Conservation (phyloP, 1,139 yeast genomes). For the Candida glucosophila region DNA sequence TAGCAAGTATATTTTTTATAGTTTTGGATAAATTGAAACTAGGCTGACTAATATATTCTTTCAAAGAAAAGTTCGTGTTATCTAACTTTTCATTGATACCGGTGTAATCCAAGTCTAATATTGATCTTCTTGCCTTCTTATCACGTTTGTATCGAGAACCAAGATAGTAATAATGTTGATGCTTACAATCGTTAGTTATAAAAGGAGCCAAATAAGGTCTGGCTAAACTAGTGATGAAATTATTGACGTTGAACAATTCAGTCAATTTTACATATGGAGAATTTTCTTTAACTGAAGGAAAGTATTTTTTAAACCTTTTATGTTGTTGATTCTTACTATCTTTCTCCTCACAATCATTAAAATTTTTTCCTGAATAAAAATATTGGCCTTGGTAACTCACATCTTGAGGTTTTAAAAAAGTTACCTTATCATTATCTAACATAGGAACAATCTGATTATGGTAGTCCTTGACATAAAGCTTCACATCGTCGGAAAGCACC, state of each 20-base stretch:
- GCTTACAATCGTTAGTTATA: constrained; percentile 73
- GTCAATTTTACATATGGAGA: constrained; percentile 84
- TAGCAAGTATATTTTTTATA: constrained; percentile 28
- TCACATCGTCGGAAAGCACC: constrained; percentile 50
- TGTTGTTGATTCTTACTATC: constrained; percentile 1
- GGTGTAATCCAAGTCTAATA: too few relatives aligned
- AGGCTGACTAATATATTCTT: constrained; percentile 18
- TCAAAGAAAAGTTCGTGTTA: constrained; percentile 1
- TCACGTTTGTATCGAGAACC: background rate
- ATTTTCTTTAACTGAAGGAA: constrained; percentile 19
- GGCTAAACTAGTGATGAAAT: constrained; percentile 81
- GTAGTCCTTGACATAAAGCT: constrained; percentile 62
- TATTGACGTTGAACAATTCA: constrained; percentile 89
- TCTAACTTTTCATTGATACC: too few relatives aligned
- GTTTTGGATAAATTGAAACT: constrained; percentile 26
- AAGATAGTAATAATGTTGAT: constrained; percentile 27
- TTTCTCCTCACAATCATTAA: constrained; percentile 6
- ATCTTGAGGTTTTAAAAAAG: constrained; percentile 38
- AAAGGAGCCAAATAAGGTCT: constrained; percentile 91
- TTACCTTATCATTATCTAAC: constrained; percentile 24
- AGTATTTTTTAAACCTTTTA: constrained; percentile 5
- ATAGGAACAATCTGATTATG: constrained; percentile 46
- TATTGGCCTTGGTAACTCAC: constrained; percentile 37
- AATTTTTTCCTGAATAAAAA: constrained; percentile 14
- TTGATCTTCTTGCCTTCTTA: background rate